A percentile compares a stretch with the other conserved stretches of the same genome.
Evolutionary conservation across 441 rosid genomes (phyloP).

Genomic region (Breynia disticha): DNA sequence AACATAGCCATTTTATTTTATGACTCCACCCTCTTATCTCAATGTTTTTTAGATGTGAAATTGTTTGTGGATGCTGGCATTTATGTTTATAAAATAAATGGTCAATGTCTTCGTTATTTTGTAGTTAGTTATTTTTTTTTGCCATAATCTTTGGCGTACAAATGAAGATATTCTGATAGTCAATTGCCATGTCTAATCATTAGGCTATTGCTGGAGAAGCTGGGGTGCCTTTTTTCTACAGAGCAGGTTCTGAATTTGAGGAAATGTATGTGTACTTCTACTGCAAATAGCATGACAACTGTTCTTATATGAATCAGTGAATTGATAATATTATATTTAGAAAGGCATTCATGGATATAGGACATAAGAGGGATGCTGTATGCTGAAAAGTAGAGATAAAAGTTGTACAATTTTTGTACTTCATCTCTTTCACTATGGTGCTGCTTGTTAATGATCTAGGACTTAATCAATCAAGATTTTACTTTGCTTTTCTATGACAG

Average conservation of each 20-base stretch:
- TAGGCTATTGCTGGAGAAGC: slow-evolving; percentile 99
- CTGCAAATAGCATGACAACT: neutral
- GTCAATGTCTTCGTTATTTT: too few species aligned
- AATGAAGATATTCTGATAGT: slow-evolving; percentile 9
- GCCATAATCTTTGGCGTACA: neutral
- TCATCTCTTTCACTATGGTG: neutral
- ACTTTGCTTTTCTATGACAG: slow-evolving; percentile 28
- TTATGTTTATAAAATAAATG: too few species aligned
- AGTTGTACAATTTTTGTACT: too few species aligned
- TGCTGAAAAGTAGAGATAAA: too few species aligned
- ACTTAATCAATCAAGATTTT: neutral
- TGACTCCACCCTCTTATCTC: too few species aligned
- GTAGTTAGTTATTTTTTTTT: too few species aligned
- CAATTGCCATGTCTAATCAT: slow-evolving; percentile 18
- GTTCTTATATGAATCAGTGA: neutral
- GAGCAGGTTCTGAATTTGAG: slow-evolving; percentile 99
- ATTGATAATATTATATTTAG: too few species aligned
- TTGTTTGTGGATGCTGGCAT: too few species aligned
- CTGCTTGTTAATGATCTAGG: neutral
- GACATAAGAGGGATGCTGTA: too few species aligned
- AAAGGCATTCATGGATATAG: too few species aligned
- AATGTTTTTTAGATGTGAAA: too few species aligned
- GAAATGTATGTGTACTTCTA: slow-evolving; percentile 60
- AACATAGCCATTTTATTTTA: too few species aligned
- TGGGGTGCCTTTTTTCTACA: slow-evolving; percentile 96